Evolutionary conservation across 148 eudicot genomes (phyloP), one percentile per base, ranked within the genome.

Genomic region (Fagopyrum tataricum): DNA sequence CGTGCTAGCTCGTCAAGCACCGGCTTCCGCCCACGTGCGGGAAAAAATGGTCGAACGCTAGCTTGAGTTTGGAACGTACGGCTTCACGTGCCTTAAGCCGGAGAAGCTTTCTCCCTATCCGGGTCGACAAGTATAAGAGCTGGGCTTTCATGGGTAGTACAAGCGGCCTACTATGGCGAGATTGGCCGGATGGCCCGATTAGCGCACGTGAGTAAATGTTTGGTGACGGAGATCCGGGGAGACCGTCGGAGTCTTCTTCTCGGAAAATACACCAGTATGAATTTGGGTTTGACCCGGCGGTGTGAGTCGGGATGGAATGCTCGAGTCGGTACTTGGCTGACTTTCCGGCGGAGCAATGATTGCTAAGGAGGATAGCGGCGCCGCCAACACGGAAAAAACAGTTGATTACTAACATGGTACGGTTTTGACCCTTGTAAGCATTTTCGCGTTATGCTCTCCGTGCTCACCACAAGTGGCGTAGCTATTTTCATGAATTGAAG

Each of bases 21-120:
- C 5, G 85, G 82, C 74, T 79, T 76, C 41, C 85, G 43, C 85
- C 85, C 49, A 82, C 85, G 64, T 82, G 85, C 39, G 80, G 77
- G 78, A 79, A 77, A 52, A 82, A 79, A 64, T 82, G 85, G 12
- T 82, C 85, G 39, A 82, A 79, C 0, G 82, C 80, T 23, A 10
- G 26, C 26, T 53, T 56, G 56, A 76, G 40, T 70, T 44, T 1
- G 78, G 78, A 3, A 17, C 55, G 62, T 70, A 70, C n/a, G 78
- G 78, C 18, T 76, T 76, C 0, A 44, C 37, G 12, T 55, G 70
- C 26, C 14, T 24, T 23, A 68, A 68, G 41, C 15, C 61, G 69
- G 55, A 70, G 56, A 13, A 56, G 66, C 55, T 56, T 76, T 67
- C 44, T 43, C 12, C 58, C 44, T 17, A 56, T 5, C 49, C 13